phyloP scores from a whole-genome alignment of 768 basidiomycete species.

The Austroboletus eburneus region DNA sequence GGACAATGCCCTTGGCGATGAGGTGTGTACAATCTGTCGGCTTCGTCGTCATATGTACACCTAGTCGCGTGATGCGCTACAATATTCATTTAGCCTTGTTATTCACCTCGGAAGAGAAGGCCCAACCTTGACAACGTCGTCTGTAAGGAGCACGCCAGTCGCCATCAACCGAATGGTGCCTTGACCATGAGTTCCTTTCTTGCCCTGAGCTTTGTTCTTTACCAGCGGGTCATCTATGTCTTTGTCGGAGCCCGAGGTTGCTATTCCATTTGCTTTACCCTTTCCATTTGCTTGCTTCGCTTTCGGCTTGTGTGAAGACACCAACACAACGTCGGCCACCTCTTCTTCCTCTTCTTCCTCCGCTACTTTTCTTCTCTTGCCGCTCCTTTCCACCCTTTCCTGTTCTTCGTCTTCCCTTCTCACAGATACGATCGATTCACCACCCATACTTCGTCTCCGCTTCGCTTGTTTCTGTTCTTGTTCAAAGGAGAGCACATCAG shows the following conservation, averaged over 20 bases:
- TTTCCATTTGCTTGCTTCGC: slow-evolving; percentile 8
- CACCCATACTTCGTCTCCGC: slow-evolving; percentile 30
- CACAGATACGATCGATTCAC: slow-evolving; percentile 19
- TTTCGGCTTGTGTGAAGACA: slow-evolving; percentile 11
- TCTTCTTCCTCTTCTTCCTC: slow-evolving; percentile 17
- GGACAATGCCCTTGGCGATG: slow-evolving; percentile 59
- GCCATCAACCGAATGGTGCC: slow-evolving; percentile 52
- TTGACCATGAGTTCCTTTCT: slow-evolving; percentile 11
- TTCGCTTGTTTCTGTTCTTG: slow-evolving; percentile 52
- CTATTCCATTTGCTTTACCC: slow-evolving; percentile 3
- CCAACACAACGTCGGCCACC: slow-evolving; percentile 14
- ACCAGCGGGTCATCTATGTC: not conserved
- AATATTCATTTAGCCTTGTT: not conserved
- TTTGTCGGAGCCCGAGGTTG: slow-evolving; percentile 2
- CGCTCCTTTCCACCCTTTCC: slow-evolving; percentile 17
- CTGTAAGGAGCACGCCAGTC: slow-evolving; percentile 57
- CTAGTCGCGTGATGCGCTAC: slow-evolving; percentile 61
- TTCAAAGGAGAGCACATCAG: slow-evolving; percentile 68
- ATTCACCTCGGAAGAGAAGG: not conserved
- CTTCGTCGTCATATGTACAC: slow-evolving; percentile 58
- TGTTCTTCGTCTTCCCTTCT: slow-evolving; percentile 5
- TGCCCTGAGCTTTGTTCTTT: slow-evolving; percentile 11
- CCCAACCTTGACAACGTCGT: slow-evolving; percentile 57
- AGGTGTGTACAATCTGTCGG: slow-evolving; percentile 77
- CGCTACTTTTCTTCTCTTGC: slow-evolving; percentile 18